Conservation (phyloP, 1,284 basidiomycete genomes). For the Puccinia polysora region DNA sequence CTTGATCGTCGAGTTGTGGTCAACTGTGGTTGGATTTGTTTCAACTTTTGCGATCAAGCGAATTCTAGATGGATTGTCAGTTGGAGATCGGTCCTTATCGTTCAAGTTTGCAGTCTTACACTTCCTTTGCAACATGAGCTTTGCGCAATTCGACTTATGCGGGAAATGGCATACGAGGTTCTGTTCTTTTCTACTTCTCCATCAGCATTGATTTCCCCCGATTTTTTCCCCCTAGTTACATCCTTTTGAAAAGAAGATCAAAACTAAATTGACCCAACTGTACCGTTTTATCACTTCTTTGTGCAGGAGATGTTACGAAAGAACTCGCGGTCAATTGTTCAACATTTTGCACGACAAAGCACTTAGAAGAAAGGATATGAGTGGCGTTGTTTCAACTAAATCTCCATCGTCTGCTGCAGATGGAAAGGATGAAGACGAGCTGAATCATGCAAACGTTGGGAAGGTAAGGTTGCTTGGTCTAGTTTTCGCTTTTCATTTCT, state of each 20-base stretch:
- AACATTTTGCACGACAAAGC: constrained; percentile 43
- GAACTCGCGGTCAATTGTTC: constrained; percentile 42
- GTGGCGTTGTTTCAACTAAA: constrained; percentile 28
- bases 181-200: not conserved
- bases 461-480: constrained; percentile 55
- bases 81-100: constrained; percentile 56
- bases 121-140: constrained; percentile 59
- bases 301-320: constrained; percentile 47
- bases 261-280: not conserved
- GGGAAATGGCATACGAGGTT: constrained; percentile 63
- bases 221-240: not conserved
- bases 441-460: constrained; percentile 60
- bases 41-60: constrained; percentile 48
- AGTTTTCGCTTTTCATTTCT: not conserved
- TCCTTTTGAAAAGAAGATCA: not conserved
- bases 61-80: constrained; percentile 48
- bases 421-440: constrained; percentile 25
- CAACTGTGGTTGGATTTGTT: constrained; percentile 54
- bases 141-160: constrained; percentile 65
- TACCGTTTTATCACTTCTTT: not conserved
- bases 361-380: constrained; percentile 40
- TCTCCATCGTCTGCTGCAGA: not conserved
- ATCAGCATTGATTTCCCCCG: not conserved
- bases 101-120: constrained; percentile 47
- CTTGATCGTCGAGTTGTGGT: constrained; percentile 32